Conservation (phyloP, 1,139 yeast species). For the Trichomonascaceae sp. region DNA sequence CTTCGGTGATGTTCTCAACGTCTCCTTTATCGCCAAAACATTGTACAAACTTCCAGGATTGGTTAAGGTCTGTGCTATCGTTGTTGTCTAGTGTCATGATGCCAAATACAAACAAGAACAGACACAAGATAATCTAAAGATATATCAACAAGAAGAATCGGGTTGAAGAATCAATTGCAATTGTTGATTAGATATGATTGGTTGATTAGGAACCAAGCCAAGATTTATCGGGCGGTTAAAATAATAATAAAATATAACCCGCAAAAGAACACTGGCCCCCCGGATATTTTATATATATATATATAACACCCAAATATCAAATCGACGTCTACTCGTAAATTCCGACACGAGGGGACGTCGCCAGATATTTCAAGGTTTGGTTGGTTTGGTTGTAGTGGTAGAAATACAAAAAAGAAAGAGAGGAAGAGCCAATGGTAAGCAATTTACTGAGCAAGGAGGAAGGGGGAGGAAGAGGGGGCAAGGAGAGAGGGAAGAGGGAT, state of each 20-base stretch:
- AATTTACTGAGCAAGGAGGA: not conserved
- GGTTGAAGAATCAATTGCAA: too few relatives aligned
- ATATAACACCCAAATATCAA: not conserved
- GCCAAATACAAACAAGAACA: too few relatives aligned
- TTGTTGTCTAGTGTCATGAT: constrained; percentile 4
- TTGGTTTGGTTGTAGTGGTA: not conserved
- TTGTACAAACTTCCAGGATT: constrained; percentile 39
- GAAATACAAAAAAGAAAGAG: not conserved
- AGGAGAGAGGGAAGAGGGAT: not conserved
- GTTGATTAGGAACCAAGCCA: too few relatives aligned
- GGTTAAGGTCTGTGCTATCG: constrained; percentile 28
- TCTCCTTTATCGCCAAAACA: constrained; percentile 99
- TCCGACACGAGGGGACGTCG: not conserved
- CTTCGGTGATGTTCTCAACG: constrained; percentile 91
- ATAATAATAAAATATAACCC: too few relatives aligned
- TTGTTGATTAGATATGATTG: too few relatives aligned
- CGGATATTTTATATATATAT: not conserved
- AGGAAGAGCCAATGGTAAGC: not conserved
- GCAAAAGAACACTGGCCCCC: too few relatives aligned
- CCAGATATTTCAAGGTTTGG: not conserved
- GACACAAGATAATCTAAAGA: not conserved
- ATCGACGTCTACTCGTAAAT: not conserved
- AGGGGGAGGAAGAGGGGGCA: too few relatives aligned
- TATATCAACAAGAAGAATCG: too few relatives aligned
- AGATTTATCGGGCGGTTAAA: too few relatives aligned